A percentile compares a stretch with the other conserved stretches of the same genome.
These are phyloP conservation scores for Ascochyta lentis DNA, from an alignment of 2,329 filamentous ascomycete species.

Conservation along the genomic window DNA sequence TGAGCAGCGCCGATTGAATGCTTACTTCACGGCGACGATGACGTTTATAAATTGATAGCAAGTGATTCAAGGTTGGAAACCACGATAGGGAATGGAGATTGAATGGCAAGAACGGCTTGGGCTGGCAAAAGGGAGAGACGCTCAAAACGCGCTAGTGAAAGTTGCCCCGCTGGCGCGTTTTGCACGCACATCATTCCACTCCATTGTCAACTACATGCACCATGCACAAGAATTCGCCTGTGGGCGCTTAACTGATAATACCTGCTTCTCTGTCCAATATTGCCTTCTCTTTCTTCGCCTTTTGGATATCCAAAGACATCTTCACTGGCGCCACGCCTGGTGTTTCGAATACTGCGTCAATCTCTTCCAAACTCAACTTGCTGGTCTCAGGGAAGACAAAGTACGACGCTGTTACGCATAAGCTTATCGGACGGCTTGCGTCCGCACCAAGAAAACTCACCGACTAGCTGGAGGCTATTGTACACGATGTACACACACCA, in stretches of 20 bases:
- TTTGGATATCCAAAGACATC: constrained; percentile 43
- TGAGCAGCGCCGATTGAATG: background rate
- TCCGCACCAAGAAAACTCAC: constrained; percentile 1
- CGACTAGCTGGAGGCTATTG: constrained; percentile 56
- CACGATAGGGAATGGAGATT: too few species aligned
- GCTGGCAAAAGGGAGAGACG: background rate
- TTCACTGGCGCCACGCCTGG: constrained; percentile 52
- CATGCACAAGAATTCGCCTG: background rate
- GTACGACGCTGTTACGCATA: constrained; percentile 45
- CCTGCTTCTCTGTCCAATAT: constrained; percentile 11
- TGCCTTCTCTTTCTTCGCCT: constrained; percentile 14
- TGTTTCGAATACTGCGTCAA: constrained; percentile 64
- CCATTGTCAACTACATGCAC: background rate
- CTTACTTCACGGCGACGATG: background rate
- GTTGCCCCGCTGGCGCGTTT: background rate
- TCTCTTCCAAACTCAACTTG: constrained; percentile 61
- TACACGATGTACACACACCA: constrained; percentile 60
- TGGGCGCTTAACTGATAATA: background rate
- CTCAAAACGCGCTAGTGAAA: background rate
- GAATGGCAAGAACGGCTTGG: too few species aligned
- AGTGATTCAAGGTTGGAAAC: too few species aligned
- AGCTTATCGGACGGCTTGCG: background rate
- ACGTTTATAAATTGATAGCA: too few species aligned
- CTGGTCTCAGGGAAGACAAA: constrained; percentile 63
- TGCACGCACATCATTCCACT: background rate